phyloP scores from a whole-genome alignment of 306 rosid genomes.

The Argentina anserina region DNA sequence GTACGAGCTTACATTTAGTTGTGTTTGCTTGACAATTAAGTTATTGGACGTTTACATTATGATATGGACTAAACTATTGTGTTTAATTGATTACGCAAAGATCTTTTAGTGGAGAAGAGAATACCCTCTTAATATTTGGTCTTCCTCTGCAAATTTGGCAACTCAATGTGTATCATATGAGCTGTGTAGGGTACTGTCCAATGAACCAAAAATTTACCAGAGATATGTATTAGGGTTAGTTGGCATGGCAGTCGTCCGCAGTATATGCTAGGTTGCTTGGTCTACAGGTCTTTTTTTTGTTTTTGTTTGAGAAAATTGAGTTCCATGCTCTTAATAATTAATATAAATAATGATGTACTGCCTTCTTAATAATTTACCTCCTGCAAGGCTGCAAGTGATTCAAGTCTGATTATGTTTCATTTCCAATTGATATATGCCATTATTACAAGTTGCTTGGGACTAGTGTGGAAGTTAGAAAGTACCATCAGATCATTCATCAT shows the following conservation, averaged over 20 bases:
- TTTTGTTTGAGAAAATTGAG: no score
- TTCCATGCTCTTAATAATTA: slow-evolving; percentile 11
- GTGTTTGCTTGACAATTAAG: slow-evolving; percentile 18
- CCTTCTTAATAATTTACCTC: neutral
- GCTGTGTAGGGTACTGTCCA: slow-evolving; percentile 32
- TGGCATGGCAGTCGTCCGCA: slow-evolving; percentile 34
- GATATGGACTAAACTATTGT: slow-evolving; percentile 25
- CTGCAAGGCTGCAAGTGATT: no score
- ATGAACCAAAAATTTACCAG: slow-evolving; percentile 28
- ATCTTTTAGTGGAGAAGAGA: neutral
- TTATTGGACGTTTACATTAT: neutral
- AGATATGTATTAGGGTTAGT: slow-evolving; percentile 15
- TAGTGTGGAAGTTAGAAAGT: neutral
- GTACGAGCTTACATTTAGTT: neutral
- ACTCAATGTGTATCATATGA: neutral
- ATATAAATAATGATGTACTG: neutral
- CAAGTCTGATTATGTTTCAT: neutral
- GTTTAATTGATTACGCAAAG: neutral
- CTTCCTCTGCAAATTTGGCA: neutral
- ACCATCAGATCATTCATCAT: neutral
- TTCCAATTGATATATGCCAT: neutral
- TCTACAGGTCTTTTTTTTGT: no score
- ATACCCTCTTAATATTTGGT: neutral
- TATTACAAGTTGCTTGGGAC: neutral
- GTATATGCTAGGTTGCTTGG: slow-evolving; percentile 22